Evolutionary conservation across 495 filamentous ascomycete species (phyloP).

Genomic region (Talaromyces liani): DNA sequence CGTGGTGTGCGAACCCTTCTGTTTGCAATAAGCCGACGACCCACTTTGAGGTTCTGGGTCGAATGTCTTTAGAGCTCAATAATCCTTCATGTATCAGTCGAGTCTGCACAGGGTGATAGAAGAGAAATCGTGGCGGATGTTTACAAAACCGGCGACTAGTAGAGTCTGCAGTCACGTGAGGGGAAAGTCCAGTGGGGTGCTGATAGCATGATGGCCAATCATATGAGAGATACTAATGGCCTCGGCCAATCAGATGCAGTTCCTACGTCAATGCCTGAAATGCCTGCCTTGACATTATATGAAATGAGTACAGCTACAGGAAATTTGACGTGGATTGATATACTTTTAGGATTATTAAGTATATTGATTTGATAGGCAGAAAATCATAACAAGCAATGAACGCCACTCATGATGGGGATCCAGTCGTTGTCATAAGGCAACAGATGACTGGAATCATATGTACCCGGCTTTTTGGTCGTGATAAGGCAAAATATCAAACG

Average conservation of each 20-base stretch:
- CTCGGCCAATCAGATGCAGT: too few species aligned
- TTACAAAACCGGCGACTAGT: background rate
- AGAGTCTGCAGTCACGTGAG: conserved; percentile 3
- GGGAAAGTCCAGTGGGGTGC: background rate
- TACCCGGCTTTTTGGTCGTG: background rate
- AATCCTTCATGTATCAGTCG: background rate
- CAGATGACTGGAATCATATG: background rate
- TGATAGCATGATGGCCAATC: background rate
- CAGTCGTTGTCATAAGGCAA: background rate
- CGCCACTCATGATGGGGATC: background rate
- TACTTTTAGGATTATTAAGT: background rate
- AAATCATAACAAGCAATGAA: background rate
- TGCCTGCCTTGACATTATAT: background rate
- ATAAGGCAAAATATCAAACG: background rate
- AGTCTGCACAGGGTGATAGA: background rate
- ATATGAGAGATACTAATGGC: background rate
- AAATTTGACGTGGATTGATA: background rate
- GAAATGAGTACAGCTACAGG: background rate
- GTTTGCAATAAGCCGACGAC: conserved; percentile 9
- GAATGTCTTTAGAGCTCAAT: background rate
- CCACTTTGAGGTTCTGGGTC: background rate
- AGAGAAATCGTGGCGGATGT: background rate
- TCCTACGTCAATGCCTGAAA: too few species aligned
- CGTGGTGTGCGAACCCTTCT: conserved; percentile 35
- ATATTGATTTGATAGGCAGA: background rate